Conservation (phyloP, 140 eudicot species). For the Erigeron philadelphicus region DNA sequence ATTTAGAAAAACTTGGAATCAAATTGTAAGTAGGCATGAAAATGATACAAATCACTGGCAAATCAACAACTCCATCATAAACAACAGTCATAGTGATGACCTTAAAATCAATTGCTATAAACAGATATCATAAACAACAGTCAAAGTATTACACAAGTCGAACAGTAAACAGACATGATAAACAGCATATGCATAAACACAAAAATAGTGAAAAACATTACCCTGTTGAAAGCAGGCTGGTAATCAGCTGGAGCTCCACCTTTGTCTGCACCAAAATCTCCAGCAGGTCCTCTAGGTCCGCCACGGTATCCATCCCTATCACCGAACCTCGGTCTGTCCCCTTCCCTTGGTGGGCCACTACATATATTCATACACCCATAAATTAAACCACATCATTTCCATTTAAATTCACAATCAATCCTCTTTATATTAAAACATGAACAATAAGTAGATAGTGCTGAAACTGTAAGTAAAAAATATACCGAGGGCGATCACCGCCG, state of each 20-base stretch:
- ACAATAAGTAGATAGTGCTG: no score
- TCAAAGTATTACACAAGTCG: background rate
- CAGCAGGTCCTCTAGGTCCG: constrained; percentile 61
- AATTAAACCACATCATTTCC: background rate
- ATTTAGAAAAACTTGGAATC: background rate
- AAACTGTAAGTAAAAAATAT: background rate
- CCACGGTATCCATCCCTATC: constrained; percentile 71
- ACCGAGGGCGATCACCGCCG: constrained; percentile 75
- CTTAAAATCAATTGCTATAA: background rate
- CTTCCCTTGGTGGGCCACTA: constrained; percentile 68
- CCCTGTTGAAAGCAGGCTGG: constrained; percentile 64
- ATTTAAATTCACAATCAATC: no score
- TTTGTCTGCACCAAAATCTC: constrained; percentile 53
- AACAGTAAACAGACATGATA: background rate
- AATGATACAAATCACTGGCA: background rate
- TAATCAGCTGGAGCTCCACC: constrained; percentile 74
- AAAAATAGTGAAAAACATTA: constrained; percentile 16
- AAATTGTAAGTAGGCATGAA: background rate
- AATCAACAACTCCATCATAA: background rate
- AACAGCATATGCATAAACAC: background rate
- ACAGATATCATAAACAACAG: background rate
- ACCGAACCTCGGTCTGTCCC: constrained; percentile 60
- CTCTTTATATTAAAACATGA: no score
- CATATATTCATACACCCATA: background rate
- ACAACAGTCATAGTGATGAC: background rate